phyloP scores from a whole-genome alignment of 805 yeast species.

The Spathaspora sp. region DNA sequence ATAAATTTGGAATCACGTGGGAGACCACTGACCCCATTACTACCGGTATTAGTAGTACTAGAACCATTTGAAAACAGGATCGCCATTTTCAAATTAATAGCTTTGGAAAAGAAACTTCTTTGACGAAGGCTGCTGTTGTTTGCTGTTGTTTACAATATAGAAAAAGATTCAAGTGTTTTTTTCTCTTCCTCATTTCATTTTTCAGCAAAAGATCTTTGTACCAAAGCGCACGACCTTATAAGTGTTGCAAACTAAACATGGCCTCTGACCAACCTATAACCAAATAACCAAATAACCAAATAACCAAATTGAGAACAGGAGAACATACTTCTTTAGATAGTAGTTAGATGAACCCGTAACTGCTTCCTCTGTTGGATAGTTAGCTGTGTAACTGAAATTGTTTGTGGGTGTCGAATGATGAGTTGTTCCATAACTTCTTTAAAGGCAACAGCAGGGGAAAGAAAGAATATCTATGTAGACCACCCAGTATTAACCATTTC shows the following conservation, averaged over 20 bases:
- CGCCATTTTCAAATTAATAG: conserved; percentile 2
- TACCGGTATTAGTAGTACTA: conserved; percentile 5
- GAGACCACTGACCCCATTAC: neutral
- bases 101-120: neutral
- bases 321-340: neutral
- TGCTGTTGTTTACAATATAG: neutral
- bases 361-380: no score
- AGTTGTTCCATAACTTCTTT: no score
- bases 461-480: no score
- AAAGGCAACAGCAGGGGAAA: no score
- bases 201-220: neutral
- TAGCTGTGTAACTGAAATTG: no score
- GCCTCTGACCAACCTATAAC: neutral
- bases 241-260: neutral
- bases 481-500: no score
- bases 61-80: conserved; percentile 5
- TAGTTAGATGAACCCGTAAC: no score
- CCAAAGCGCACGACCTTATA: neutral
- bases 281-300: no score
- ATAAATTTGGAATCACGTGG: conserved; percentile 20
- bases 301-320: neutral
- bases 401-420: no score
- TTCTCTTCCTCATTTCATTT: neutral
- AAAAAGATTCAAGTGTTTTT: neutral
- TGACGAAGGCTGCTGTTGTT: neutral